Evolutionary conservation across 345 rosid genomes (phyloP).

Genomic region (Kernera saxatilis): DNA sequence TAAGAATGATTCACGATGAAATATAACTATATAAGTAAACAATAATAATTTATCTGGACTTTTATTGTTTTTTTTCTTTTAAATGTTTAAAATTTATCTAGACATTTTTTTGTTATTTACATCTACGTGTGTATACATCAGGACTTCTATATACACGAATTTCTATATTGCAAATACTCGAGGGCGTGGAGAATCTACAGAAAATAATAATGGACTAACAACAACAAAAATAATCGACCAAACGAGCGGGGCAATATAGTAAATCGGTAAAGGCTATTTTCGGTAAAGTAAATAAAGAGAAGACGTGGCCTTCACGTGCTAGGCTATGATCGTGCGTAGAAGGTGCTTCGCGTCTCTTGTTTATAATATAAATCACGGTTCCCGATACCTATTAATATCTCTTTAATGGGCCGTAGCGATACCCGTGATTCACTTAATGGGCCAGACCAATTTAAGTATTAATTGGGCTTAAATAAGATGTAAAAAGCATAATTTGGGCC

Average conservation of each 20-base stretch:
- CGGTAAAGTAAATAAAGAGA: neutral
- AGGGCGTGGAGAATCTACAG: neutral
- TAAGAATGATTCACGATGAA: neutral
- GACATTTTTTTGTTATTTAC: neutral
- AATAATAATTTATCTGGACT: too few species aligned
- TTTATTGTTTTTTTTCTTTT: neutral
- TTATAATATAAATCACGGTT: neutral
- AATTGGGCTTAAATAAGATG: neutral
- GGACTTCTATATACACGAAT: neutral
- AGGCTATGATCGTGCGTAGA: constrained; percentile 25
- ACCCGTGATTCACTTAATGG: neutral
- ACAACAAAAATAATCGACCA: neutral
- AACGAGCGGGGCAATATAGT: neutral
- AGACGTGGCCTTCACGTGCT: constrained; percentile 35
- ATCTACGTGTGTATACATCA: too few species aligned
- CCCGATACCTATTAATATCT: neutral
- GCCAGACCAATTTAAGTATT: neutral
- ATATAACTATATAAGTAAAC: too few species aligned
- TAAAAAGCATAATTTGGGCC: neutral
- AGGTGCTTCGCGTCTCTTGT: constrained; percentile 10
- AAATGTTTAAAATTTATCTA: neutral
- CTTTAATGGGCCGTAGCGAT: too few species aligned
- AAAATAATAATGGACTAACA: neutral
- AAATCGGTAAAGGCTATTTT: neutral
- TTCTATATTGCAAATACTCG: neutral